These are phyloP conservation scores for Corniculantispora saksenae DNA, from an alignment of 2,329 filamentous ascomycete genomes.

Conservation along the genomic window DNA sequence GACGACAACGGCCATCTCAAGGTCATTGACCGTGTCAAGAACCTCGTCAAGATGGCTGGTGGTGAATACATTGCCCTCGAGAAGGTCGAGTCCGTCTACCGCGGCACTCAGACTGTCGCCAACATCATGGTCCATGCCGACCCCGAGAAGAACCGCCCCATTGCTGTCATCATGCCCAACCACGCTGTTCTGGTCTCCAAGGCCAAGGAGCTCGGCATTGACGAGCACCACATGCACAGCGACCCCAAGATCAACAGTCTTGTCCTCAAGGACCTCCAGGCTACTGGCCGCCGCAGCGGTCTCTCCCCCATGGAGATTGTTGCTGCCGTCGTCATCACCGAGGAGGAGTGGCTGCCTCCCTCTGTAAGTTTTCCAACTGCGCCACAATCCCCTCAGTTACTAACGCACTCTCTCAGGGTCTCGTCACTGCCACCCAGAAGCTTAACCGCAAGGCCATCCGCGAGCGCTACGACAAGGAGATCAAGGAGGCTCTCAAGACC, in stretches of 20 bases:
- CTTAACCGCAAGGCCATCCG: slow-evolving; percentile 56
- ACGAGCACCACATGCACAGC: slow-evolving; percentile 67
- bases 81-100: slow-evolving; percentile 91
- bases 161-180: slow-evolving; percentile 76
- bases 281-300: slow-evolving; percentile 64
- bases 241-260: slow-evolving; percentile 63
- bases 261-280: slow-evolving; percentile 68
- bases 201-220: slow-evolving; percentile 62
- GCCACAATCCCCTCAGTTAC: not conserved
- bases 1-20: slow-evolving; percentile 75
- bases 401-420: slow-evolving; percentile 43
- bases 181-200: slow-evolving; percentile 63
- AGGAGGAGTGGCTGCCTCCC: slow-evolving; percentile 85
- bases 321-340: slow-evolving; percentile 72
- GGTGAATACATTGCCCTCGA: slow-evolving; percentile 97
- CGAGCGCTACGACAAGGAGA: slow-evolving; percentile 53
- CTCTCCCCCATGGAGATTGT: slow-evolving; percentile 73
- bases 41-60: slow-evolving; percentile 91
- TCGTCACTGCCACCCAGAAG: slow-evolving; percentile 64
- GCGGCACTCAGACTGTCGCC: slow-evolving; percentile 72
- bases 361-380: slow-evolving; percentile 63
- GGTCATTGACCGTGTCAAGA: slow-evolving; percentile 97
- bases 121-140: slow-evolving; percentile 90
- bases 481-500: slow-evolving; percentile 43
- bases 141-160: slow-evolving; percentile 70